Conservation (phyloP, 2,329 filamentous ascomycete genomes). For the Penicillium paneum region DNA sequence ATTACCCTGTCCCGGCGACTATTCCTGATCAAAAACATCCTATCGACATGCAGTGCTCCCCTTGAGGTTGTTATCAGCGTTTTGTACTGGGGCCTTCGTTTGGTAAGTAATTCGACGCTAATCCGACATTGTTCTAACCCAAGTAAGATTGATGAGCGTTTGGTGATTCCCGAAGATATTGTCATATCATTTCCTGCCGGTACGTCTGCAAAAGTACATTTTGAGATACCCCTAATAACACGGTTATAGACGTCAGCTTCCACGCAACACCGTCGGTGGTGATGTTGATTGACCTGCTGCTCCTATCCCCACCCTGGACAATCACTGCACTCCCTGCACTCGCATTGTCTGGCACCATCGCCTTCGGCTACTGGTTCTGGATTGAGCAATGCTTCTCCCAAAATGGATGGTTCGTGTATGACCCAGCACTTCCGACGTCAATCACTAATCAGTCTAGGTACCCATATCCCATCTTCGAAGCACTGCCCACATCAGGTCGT, state of each 20-base stretch:
- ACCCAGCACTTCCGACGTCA: neutral
- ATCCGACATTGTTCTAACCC: conserved; percentile 3
- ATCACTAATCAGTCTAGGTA: conserved; percentile 54
- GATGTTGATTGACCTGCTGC: conserved; percentile 54
- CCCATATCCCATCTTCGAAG: conserved; percentile 78
- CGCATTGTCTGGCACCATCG: conserved; percentile 49
- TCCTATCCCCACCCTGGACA: conserved; percentile 61
- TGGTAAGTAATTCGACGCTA: conserved; percentile 36
- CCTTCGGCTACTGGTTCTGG: conserved; percentile 63
- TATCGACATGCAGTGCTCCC: conserved; percentile 57
- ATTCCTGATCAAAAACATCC: conserved; percentile 57
- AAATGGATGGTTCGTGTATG: conserved; percentile 56
- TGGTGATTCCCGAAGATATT: conserved; percentile 50
- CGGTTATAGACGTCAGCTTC: conserved; percentile 42
- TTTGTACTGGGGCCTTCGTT: conserved; percentile 59
- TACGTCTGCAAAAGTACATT: conserved; percentile 30
- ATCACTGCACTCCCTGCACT: conserved; percentile 53
- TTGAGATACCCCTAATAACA: neutral
- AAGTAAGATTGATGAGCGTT: conserved; percentile 41
- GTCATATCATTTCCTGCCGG: conserved; percentile 38
- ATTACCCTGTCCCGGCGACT: conserved; percentile 50
- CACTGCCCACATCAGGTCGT: conserved; percentile 64
- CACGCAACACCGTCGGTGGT: conserved; percentile 54
- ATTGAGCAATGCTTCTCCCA: conserved; percentile 57
- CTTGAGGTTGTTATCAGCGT: conserved; percentile 59